Evolutionary conservation across 495 filamentous ascomycete species (phyloP).

Genomic region (Podospora pseudocomata): DNA sequence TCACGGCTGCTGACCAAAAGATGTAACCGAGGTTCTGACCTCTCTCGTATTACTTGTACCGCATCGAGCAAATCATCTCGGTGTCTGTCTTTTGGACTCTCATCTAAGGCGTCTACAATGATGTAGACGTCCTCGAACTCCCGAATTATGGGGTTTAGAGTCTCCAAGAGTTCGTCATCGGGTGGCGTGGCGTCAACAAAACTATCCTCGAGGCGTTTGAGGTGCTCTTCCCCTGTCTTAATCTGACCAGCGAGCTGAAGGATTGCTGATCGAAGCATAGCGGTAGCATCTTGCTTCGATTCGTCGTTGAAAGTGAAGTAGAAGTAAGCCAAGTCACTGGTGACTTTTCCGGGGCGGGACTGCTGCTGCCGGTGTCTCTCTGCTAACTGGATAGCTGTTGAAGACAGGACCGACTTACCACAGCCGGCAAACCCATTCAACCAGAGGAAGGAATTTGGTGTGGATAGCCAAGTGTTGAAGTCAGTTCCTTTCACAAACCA

Average conservation of each 20-base stretch:
- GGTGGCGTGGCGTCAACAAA: not conserved
- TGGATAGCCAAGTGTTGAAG: slow-evolving; percentile 2
- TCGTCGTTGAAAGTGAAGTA: slow-evolving; percentile 14
- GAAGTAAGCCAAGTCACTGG: slow-evolving; percentile 9
- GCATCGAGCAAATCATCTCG: not conserved
- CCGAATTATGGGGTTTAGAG: not conserved
- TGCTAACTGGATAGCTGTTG: slow-evolving; percentile 8
- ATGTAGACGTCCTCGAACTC: slow-evolving; percentile 9
- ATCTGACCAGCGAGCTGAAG: slow-evolving; percentile 1
- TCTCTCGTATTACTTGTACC: slow-evolving; percentile 3
- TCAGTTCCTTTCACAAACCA: slow-evolving; percentile 5
- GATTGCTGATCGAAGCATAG: slow-evolving; percentile 7
- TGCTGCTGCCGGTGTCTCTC: not conserved
- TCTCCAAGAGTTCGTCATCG: not conserved
- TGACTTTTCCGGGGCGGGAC: too few relatives aligned
- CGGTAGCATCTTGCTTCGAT: slow-evolving; percentile 6
- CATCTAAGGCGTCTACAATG: slow-evolving; percentile 8
- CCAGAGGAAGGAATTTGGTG: slow-evolving; percentile 7
- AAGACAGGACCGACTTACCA: slow-evolving; percentile 15
- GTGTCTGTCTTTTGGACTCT: slow-evolving; percentile 6
- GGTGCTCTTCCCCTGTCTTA: not conserved
- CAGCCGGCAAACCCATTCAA: slow-evolving; percentile 10
- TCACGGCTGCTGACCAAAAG: slow-evolving; percentile 7
- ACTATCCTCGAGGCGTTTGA: not conserved
- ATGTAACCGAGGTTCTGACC: slow-evolving; percentile 8